These are phyloP conservation scores for Raddia guianensis DNA, from an alignment of 176 grass and related monocot species.

Conservation along the genomic window DNA sequence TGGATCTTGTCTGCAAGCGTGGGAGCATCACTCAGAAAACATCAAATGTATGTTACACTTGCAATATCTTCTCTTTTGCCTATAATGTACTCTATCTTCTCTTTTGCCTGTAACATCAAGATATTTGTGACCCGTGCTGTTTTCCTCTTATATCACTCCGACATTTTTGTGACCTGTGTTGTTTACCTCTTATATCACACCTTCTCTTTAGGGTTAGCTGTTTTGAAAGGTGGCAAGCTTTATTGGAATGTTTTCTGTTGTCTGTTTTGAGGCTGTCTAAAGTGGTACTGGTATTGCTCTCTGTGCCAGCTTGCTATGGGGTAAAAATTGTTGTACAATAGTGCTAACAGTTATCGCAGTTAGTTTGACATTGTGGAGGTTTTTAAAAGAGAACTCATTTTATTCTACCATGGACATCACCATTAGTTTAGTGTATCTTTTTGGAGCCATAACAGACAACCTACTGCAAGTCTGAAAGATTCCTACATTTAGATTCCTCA, in stretches of 20 bases:
- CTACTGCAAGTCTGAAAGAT: too few species aligned
- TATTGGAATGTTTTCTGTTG: not conserved
- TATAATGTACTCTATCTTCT: not conserved
- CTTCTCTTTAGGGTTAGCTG: not conserved
- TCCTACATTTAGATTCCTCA: too few species aligned
- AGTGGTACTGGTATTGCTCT: constrained; percentile 1
- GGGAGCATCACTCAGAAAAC: constrained; percentile 83
- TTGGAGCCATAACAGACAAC: too few species aligned
- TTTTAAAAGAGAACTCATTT: too few species aligned
- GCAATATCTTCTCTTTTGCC: not conserved
- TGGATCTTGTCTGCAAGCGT: constrained; percentile 86
- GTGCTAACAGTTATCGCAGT: not conserved
- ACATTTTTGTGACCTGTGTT: not conserved
- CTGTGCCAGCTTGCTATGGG: not conserved
- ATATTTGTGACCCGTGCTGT: not conserved
- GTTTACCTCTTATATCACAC: constrained; percentile 16
- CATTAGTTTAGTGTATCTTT: too few species aligned
- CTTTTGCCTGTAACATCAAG: constrained; percentile 7
- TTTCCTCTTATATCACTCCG: constrained; percentile 13
- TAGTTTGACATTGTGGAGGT: too few species aligned
- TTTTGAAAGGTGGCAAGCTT: not conserved
- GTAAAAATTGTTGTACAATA: constrained; percentile 12
- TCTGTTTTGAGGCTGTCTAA: constrained; percentile 13
- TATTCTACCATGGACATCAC: too few species aligned
- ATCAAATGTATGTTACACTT: constrained; percentile 64